Percentiles rank a stretch among this genome's conserved stretches.
Conservation (phyloP, 768 basidiomycete genomes). For the Hygrocybe punicea region DNA sequence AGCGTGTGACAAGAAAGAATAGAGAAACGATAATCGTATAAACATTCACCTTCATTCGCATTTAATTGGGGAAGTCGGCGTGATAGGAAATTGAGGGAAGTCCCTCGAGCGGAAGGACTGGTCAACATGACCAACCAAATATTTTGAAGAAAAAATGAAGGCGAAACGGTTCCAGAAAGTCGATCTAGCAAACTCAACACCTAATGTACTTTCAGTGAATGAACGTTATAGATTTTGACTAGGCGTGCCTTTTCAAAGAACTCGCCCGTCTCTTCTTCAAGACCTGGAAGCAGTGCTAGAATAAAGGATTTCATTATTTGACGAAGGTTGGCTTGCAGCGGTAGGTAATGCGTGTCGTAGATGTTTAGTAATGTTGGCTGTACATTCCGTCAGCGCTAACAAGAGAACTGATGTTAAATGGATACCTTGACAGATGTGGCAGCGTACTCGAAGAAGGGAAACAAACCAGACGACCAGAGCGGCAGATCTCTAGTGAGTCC, state of each 20-base stretch:
- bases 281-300: constrained; percentile 85
- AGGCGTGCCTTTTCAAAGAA: constrained; percentile 83
- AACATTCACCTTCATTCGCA: constrained; percentile 59
- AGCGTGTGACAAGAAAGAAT: neutral
- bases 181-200: constrained; percentile 77
- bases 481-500: constrained; percentile 82
- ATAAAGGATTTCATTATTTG: constrained; percentile 95
- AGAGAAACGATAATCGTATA: neutral
- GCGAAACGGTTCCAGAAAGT: constrained; percentile 78
- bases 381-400: constrained; percentile 2
- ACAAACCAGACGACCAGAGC: constrained; percentile 93
- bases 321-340: constrained; percentile 73
- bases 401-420: neutral
- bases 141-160: constrained; percentile 91
- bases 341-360: constrained; percentile 91
- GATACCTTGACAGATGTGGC: constrained; percentile 95
- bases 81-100: constrained; percentile 82
- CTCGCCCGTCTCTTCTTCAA: constrained; percentile 97
- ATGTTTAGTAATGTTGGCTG: constrained; percentile 85
- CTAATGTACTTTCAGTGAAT: constrained; percentile 33
- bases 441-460: constrained; percentile 98
- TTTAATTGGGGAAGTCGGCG: constrained; percentile 71
- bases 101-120: constrained; percentile 77
- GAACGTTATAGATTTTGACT: neutral
- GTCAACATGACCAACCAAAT: constrained; percentile 93